Percentiles rank a stretch among this genome's conserved stretches.
These are phyloP conservation scores for Leptomonas pyrrhocoris DNA, from an alignment of 208 protist species.

Conservation along the genomic window DNA sequence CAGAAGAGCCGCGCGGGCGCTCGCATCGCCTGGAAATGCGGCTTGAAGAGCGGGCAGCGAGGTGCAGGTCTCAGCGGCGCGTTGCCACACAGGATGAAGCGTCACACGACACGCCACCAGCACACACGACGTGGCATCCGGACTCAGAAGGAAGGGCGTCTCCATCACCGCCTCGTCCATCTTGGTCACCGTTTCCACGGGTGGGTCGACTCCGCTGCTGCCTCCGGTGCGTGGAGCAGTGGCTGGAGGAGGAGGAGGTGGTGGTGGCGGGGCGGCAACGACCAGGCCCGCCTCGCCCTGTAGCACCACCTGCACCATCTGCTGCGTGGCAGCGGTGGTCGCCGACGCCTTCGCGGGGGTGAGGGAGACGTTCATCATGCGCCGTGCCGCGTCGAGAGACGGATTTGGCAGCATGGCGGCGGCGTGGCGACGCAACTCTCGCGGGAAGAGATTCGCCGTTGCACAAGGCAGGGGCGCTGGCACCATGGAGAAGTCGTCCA, in stretches of 20 bases:
- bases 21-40: not conserved
- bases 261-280: slow-evolving; percentile 5
- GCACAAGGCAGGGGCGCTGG: slow-evolving; percentile 46
- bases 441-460: not conserved
- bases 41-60: not conserved
- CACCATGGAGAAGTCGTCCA: slow-evolving; percentile 26
- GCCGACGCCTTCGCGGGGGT: not conserved
- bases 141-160: slow-evolving; percentile 44
- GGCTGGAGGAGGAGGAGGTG: not conserved
- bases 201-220: not conserved
- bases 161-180: slow-evolving; percentile 1
- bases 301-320: slow-evolving; percentile 33
- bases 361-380: slow-evolving; percentile 21
- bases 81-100: slow-evolving; percentile 26
- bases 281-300: slow-evolving; percentile 15
- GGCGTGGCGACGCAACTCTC: slow-evolving; percentile 2
- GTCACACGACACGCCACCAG: slow-evolving; percentile 55
- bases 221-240: not conserved
- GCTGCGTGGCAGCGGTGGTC: not conserved
- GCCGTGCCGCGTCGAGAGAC: slow-evolving; percentile 10
- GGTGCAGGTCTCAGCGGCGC: not conserved
- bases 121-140: slow-evolving; percentile 67
- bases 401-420: slow-evolving; percentile 1
- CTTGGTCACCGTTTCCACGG: too few relatives aligned
- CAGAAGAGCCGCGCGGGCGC: not conserved